phyloP scores from a whole-genome alignment of 805 yeast genomes.

The Yamadazyma kitorensis region DNA sequence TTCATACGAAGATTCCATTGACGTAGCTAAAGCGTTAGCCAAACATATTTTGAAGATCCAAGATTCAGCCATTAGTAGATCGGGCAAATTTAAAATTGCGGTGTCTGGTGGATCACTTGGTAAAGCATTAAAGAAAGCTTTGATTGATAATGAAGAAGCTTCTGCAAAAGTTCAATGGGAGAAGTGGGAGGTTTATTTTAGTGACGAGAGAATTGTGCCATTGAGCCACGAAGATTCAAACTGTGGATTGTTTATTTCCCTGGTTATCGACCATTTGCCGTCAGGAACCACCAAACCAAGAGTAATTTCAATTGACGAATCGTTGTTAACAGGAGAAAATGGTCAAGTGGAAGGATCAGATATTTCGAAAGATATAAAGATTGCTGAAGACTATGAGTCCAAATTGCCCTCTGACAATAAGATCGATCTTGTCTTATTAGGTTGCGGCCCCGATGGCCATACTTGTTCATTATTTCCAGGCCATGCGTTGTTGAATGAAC shows the following conservation, averaged over 20 bases:
- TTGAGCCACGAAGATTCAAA: slow-evolving; percentile 81
- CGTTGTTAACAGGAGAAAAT: slow-evolving; percentile 51
- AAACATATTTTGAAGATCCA: slow-evolving; percentile 59
- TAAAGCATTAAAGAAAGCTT: slow-evolving; percentile 63
- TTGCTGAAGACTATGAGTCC: slow-evolving; percentile 63
- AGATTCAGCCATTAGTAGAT: slow-evolving; percentile 50
- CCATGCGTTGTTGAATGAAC: slow-evolving; percentile 62
- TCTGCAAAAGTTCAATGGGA: slow-evolving; percentile 55
- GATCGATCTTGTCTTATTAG: slow-evolving; percentile 71
- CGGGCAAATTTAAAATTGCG: slow-evolving; percentile 63
- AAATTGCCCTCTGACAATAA: slow-evolving; percentile 47
- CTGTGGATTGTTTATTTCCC: slow-evolving; percentile 70
- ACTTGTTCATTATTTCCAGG: slow-evolving; percentile 92
- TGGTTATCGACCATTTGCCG: slow-evolving; percentile 51
- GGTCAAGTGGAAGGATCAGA: slow-evolving; percentile 45
- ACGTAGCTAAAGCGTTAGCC: slow-evolving; percentile 68
- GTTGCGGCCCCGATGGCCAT: slow-evolving; percentile 97
- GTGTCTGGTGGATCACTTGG: slow-evolving; percentile 91
- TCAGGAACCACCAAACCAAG: slow-evolving; percentile 47
- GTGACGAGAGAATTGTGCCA: slow-evolving; percentile 90
- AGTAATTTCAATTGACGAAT: slow-evolving; percentile 63
- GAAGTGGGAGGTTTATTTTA: slow-evolving; percentile 78
- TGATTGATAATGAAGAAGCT: slow-evolving; percentile 54
- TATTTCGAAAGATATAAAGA: slow-evolving; percentile 40
- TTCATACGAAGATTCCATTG: slow-evolving; percentile 51